phyloP scores from a whole-genome alignment of 164 flowering plant species.

The Nymphaea colorata region DNA sequence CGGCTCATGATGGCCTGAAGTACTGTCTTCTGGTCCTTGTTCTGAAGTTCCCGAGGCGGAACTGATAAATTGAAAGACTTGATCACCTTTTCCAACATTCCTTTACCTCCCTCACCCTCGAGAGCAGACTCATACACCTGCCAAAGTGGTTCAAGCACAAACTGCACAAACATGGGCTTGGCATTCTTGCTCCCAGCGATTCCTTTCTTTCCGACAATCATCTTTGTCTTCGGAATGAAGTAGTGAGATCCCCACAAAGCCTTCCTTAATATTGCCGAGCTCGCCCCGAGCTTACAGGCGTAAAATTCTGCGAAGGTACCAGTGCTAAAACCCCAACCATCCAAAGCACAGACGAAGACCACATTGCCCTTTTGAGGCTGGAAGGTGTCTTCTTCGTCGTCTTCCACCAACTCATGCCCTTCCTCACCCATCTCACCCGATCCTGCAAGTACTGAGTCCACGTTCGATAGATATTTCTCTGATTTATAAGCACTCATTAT shows the following conservation, averaged over 20 bases:
- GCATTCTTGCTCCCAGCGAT: slow-evolving; percentile 20
- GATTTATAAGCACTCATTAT: slow-evolving; percentile 73
- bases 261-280: slow-evolving; percentile 38
- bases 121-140: slow-evolving; percentile 58
- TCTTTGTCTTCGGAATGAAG: slow-evolving; percentile 56
- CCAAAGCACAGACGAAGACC: slow-evolving; percentile 79
- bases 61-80: slow-evolving; percentile 48
- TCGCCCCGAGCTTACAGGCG: slow-evolving; percentile 61
- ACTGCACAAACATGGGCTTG: slow-evolving; percentile 82
- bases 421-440: slow-evolving; percentile 28
- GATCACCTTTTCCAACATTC: slow-evolving; percentile 58
- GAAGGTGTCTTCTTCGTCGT: slow-evolving; percentile 80
- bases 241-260: slow-evolving; percentile 82
- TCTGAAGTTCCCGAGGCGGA: slow-evolving; percentile 70
- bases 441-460: slow-evolving; percentile 61
- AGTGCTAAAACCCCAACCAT: slow-evolving; percentile 90
- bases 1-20: slow-evolving; percentile 81
- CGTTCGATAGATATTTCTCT: slow-evolving; percentile 83
- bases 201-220: slow-evolving; percentile 79
- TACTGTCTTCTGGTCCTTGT: slow-evolving; percentile 71
- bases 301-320: slow-evolving; percentile 65
- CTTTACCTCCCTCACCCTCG: slow-evolving; percentile 52
- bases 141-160: slow-evolving; percentile 85
- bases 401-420: slow-evolving; percentile 44
- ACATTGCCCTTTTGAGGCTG: slow-evolving; percentile 96